A percentile compares a stretch with the other conserved stretches of the same genome.
Conservation (phyloP, 23 red algal genomes). For the Gracilaria gracilis region DNA sequence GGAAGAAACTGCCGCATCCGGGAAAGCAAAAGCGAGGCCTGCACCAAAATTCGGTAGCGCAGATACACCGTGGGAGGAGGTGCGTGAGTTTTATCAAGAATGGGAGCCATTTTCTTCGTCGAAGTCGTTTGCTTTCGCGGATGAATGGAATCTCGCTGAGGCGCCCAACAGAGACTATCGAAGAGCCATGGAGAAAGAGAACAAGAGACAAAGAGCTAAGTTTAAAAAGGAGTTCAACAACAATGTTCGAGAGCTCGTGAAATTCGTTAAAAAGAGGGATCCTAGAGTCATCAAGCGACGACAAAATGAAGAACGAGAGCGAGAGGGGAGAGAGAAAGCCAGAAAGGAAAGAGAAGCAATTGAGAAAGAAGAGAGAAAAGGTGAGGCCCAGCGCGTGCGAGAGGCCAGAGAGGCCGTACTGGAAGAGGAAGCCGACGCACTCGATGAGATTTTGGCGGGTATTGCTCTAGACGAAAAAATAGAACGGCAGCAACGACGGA, state of each 20-base stretch:
- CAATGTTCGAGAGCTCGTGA: slow-evolving; percentile 84
- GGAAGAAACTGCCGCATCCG: slow-evolving; percentile 73
- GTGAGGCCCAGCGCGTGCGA: slow-evolving; percentile 35
- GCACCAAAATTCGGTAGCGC: slow-evolving; percentile 66
- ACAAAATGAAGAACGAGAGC: slow-evolving; percentile 64
- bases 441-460: slow-evolving; percentile 84
- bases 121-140: slow-evolving; percentile 90
- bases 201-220: slow-evolving; percentile 72
- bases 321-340: slow-evolving; percentile 51
- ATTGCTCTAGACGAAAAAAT: slow-evolving; percentile 76
- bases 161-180: slow-evolving; percentile 88
- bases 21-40: slow-evolving; percentile 25
- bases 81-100: slow-evolving; percentile 81
- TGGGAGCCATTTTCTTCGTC: slow-evolving; percentile 84
- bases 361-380: slow-evolving; percentile 42
- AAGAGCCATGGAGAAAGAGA: slow-evolving; percentile 97
- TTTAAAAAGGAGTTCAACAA: slow-evolving; percentile 82
- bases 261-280: slow-evolving; percentile 95
- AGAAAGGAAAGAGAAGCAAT: slow-evolving; percentile 23
- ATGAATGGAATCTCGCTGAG: slow-evolving; percentile 90
- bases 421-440: slow-evolving; percentile 78
- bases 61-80: slow-evolving; percentile 72
- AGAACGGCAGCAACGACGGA: slow-evolving; percentile 16
- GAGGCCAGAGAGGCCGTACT: slow-evolving; percentile 65
- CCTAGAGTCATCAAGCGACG: slow-evolving; percentile 64